A percentile compares a stretch with the other conserved stretches of the same genome.
Conservation (phyloP, 768 basidiomycete genomes). For the Rhizopogon vulgaris region DNA sequence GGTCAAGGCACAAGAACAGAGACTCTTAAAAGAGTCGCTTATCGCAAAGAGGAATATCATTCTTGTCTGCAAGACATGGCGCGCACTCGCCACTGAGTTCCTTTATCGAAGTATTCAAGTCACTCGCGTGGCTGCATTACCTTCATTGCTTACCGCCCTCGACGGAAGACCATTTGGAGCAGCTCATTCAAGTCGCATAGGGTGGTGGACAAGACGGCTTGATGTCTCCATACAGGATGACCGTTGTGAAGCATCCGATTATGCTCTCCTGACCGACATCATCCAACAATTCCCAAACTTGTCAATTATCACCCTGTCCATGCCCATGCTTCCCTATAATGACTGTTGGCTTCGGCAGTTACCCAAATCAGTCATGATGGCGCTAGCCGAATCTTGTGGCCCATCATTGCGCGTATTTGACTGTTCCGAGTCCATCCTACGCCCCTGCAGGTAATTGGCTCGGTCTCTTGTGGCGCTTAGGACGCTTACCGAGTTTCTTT, state of each 20-base stretch:
- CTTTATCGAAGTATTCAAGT: constrained; percentile 19
- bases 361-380: constrained; percentile 13
- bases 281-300: constrained; percentile 22
- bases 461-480: neutral
- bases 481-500: neutral
- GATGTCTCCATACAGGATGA: constrained; percentile 21
- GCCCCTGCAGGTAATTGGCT: constrained; percentile 21
- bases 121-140: constrained; percentile 12
- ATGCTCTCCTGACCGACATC: constrained; percentile 15
- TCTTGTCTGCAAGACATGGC: constrained; percentile 21
- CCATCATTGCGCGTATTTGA: constrained; percentile 21
- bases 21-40: constrained; percentile 15
- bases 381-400: constrained; percentile 22
- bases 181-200: constrained; percentile 6
- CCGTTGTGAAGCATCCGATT: constrained; percentile 19
- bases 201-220: constrained; percentile 23
- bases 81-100: constrained; percentile 14
- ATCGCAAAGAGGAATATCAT: constrained; percentile 14
- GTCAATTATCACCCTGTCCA: constrained; percentile 17
- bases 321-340: constrained; percentile 19
- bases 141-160: constrained; percentile 11
- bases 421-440: constrained; percentile 23
- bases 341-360: constrained; percentile 22
- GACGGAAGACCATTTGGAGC: constrained; percentile 3
- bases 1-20: constrained; percentile 11